A percentile compares a stretch with the other conserved stretches of the same genome.
Evolutionary conservation across 1,284 basidiomycete genomes (phyloP).

Genomic region (Heterobasidion parviporum): DNA sequence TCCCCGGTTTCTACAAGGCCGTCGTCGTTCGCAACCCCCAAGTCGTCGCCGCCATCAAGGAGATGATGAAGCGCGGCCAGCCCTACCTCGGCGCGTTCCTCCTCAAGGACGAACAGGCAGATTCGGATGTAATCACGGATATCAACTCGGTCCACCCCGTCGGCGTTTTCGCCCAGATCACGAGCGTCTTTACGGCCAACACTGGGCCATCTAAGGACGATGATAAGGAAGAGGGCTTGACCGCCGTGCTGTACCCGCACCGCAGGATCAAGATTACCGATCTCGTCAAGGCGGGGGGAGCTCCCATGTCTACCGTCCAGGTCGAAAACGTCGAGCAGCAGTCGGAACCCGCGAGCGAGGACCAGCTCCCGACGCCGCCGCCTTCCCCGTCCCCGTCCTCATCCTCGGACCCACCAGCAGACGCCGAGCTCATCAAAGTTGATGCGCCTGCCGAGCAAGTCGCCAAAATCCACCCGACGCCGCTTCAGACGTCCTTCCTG

Average conservation of each 20-base stretch:
- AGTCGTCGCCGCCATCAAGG: constrained; percentile 92
- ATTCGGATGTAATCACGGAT: constrained; percentile 90
- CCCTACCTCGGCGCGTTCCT: constrained; percentile 98
- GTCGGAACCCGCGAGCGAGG: constrained; percentile 21
- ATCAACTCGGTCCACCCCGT: constrained; percentile 86
- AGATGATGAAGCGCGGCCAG: constrained; percentile 94
- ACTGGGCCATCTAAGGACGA: constrained; percentile 43
- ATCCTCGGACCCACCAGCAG: background rate
- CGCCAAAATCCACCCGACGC: constrained; percentile 18
- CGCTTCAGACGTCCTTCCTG: constrained; percentile 84
- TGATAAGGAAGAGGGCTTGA: constrained; percentile 79
- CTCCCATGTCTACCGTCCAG: constrained; percentile 26
- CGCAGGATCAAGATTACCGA: constrained; percentile 89
- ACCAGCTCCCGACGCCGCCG: constrained; percentile 41
- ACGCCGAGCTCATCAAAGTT: constrained; percentile 13
- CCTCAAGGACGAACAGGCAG: constrained; percentile 90
- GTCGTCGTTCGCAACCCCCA: constrained; percentile 87
- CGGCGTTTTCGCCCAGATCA: constrained; percentile 97
- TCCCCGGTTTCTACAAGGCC: constrained; percentile 97
- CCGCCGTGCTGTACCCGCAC: constrained; percentile 94
- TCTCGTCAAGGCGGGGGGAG: constrained; percentile 62
- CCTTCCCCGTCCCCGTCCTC: constrained; percentile 26
- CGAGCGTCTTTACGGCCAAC: constrained; percentile 80
- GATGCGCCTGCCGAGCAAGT: constrained; percentile 13
- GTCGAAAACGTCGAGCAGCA: constrained; percentile 38